A percentile compares a stretch with the other conserved stretches of the same genome.
phyloP scores from a whole-genome alignment of 2,329 filamentous ascomycete genomes.

The Beauveria pseudobassiana region DNA sequence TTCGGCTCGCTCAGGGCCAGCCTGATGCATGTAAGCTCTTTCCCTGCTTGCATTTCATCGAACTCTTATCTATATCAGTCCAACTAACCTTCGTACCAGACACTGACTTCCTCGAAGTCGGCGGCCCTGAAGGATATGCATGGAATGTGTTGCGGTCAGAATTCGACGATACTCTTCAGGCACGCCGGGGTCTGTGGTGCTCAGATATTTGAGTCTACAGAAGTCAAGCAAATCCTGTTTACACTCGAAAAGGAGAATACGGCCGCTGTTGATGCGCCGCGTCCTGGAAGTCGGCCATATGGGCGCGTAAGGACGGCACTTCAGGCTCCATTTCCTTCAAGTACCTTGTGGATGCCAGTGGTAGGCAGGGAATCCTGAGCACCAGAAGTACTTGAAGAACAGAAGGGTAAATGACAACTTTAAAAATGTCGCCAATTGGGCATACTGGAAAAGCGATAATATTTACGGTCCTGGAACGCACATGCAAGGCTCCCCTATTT shows the following conservation, averaged over 20 bases:
- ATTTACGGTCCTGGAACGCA: conserved; percentile 27
- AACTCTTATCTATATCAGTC: too few species aligned
- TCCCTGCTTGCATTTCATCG: neutral
- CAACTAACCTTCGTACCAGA: conserved; percentile 17
- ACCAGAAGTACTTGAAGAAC: conserved; percentile 44
- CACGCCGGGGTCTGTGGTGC: conserved; percentile 34
- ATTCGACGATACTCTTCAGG: conserved; percentile 34
- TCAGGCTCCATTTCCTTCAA: conserved; percentile 35
- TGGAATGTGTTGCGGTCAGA: conserved; percentile 43
- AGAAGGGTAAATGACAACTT: conserved; percentile 37
- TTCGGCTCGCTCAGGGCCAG: conserved; percentile 27
- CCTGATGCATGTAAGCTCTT: conserved; percentile 25
- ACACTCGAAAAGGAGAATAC: conserved; percentile 8
- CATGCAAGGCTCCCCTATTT: conserved; percentile 31
- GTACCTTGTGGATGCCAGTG: conserved; percentile 42
- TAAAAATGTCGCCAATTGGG: conserved; percentile 44
- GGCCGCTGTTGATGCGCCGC: conserved; percentile 9
- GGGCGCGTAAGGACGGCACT: conserved; percentile 25
- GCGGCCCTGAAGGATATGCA: conserved; percentile 30
- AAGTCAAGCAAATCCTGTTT: conserved; percentile 28
- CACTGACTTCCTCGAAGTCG: conserved; percentile 34
- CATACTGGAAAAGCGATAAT: conserved; percentile 31
- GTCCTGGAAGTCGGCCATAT: conserved; percentile 30
- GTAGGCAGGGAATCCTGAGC: conserved; percentile 35
- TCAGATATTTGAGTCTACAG: conserved; percentile 32